These are phyloP conservation scores for Nannochloropsis oceanica DNA, from an alignment of 108 stramenopile species.

Conservation along the genomic window DNA sequence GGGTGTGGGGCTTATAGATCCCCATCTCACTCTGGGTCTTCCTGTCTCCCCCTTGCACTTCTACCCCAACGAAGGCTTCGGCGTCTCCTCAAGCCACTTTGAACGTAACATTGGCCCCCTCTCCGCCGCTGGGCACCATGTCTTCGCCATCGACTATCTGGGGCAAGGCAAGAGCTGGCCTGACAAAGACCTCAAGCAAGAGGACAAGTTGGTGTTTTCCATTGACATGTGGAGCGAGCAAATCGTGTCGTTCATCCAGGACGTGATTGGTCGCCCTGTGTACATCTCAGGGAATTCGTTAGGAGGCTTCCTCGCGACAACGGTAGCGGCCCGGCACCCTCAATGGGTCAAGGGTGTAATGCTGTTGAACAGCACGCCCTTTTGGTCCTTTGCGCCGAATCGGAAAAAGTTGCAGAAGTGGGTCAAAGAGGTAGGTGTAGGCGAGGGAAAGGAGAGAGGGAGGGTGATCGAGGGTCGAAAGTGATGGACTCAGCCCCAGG, in stretches of 20 bases:
- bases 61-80: constrained; percentile 1
- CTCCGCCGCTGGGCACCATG: constrained; percentile 4
- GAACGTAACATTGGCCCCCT: constrained; percentile 9
- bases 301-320: constrained; percentile 17
- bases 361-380: constrained; percentile 18
- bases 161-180: constrained; percentile 27
- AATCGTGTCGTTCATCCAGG: constrained; percentile 13
- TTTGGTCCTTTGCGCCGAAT: constrained; percentile 12
- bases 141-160: constrained; percentile 5
- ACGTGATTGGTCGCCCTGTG: constrained; percentile 12
- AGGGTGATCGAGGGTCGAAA: no score
- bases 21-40: background rate
- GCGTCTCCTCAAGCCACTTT: constrained; percentile 17
- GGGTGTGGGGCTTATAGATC: no score
- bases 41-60: background rate
- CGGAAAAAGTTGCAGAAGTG: background rate
- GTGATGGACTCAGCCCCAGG: no score
- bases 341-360: background rate
- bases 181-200: background rate
- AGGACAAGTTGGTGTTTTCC: constrained; percentile 11
- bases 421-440: background rate
- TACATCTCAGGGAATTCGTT: constrained; percentile 22
- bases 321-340: constrained; percentile 17
- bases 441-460: background rate
- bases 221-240: constrained; percentile 22